Evolutionary conservation across 2,329 filamentous ascomycete species (phyloP), one percentile per base, ranked within the genome.

Genomic region (Colletotrichum euphorbiae): DNA sequence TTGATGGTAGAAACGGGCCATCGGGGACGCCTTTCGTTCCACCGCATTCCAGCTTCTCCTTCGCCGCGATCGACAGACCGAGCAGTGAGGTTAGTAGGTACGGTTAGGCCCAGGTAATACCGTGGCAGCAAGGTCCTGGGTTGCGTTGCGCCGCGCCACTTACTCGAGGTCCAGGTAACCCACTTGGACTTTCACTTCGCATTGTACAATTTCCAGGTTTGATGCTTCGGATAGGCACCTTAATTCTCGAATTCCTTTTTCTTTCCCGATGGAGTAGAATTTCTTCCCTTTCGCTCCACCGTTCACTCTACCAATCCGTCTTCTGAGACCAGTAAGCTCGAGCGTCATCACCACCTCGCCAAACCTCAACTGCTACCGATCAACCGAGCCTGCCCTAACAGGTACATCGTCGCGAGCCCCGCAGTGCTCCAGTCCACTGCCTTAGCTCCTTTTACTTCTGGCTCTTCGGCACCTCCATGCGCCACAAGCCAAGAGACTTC

Each of bases 401-500:
- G 46, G 46, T n/a, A 50, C 62, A 28, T 60, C n/a, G 6, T 28
- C 28, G 6, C 28, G 7, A 28, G 28, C 28, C 56, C 38, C 45
- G 33, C 24, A 58, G 36, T 33, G 19, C 58, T 52, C 58, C 58
- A 61, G 46, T 61, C 58, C 36, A 38, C 11, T 38, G 36, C 36
- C 36, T 38, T 15, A 43, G 57, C 28, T 54, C 54, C 60, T 68
- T 65, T 65, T 55, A 61, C 65, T 68, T 48, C 61, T 65, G 17
- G 40, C 40, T 15, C 45, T 67, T 55, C 55, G 67, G 54, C 55
- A 36, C 24, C 57, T 12, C 7, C 45, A 62, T 69, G 62, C 67
- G 67, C 71, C 71, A 71, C 71, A 72, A 38, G 50, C 67, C 67
- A 69, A 69, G 62, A 51, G 59, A 19, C 50, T 24, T 54, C 46